Evolutionary conservation across 306 rosid species (phyloP).

Genomic region (Adenanthera pavonina): DNA sequence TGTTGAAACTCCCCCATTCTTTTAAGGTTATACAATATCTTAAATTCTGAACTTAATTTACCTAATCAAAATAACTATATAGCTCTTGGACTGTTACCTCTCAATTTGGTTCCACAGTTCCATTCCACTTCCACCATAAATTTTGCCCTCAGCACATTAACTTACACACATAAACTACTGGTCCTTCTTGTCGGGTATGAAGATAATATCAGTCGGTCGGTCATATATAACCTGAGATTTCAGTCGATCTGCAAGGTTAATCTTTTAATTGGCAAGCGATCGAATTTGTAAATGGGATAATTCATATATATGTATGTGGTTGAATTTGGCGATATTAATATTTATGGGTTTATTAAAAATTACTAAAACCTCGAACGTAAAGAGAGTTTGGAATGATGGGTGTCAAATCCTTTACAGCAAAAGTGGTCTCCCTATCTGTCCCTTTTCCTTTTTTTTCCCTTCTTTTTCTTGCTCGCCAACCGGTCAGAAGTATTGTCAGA

Average conservation of each 20-base stretch:
- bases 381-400: conserved; percentile 71
- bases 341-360: not conserved
- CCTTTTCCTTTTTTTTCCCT: conserved; percentile 21
- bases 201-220: conserved; percentile 13
- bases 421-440: conserved; percentile 45
- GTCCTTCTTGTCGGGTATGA: conserved; percentile 37
- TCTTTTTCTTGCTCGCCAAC: conserved; percentile 58
- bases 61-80: not conserved
- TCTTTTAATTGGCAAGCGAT: not conserved
- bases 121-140: conserved; percentile 24
- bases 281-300: conserved; percentile 14
- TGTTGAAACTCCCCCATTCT: conserved; percentile 38
- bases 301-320: conserved; percentile 12
- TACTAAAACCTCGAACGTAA: conserved; percentile 36
- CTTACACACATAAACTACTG: not conserved
- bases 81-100: conserved; percentile 29
- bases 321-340: conserved; percentile 1
- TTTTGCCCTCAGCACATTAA: conserved; percentile 8
- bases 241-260: not conserved
- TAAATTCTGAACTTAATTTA: not conserved
- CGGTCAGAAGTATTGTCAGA: conserved; percentile 70
- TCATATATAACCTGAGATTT: conserved; percentile 6
- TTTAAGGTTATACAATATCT: conserved; percentile 37
- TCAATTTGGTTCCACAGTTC: conserved; percentile 29
- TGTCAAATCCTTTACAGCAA: conserved; percentile 72